These are phyloP conservation scores for Symbiodinium pilosum DNA, from an alignment of 73 alveolate species.

Conservation along the genomic window DNA sequence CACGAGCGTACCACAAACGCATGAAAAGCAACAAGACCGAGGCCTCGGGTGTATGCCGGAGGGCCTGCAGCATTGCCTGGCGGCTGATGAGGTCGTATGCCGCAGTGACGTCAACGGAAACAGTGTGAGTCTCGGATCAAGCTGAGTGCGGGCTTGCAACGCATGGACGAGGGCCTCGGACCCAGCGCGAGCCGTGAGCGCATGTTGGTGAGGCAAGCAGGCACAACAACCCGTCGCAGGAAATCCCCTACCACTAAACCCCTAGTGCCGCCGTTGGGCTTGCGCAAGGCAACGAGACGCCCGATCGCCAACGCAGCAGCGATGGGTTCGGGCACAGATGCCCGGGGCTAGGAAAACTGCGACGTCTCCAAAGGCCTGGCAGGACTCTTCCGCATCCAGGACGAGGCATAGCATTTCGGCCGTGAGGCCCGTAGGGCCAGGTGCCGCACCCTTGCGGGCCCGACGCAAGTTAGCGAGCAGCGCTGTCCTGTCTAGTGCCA, in stretches of 20 bases:
- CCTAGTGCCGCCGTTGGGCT: neutral
- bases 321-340: neutral
- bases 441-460: too few relatives aligned
- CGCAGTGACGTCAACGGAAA: neutral
- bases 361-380: neutral
- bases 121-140: neutral
- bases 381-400: neutral
- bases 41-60: neutral
- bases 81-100: neutral
- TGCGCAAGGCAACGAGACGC: neutral
- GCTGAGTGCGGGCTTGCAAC: too few relatives aligned
- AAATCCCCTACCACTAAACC: neutral
- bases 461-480: neutral
- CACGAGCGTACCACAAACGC: neutral
- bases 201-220: too few relatives aligned
- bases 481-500: neutral
- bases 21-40: neutral
- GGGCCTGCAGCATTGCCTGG: neutral
- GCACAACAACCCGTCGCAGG: neutral
- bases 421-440: neutral
- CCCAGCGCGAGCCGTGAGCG: too few relatives aligned
- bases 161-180: too few relatives aligned
- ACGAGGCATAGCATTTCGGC: slow-evolving; percentile 2
- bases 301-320: neutral
- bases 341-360: neutral